Evolutionary conservation across 164 flowering plant species (phyloP).

Genomic region (Tetrastigma voinierianum): DNA sequence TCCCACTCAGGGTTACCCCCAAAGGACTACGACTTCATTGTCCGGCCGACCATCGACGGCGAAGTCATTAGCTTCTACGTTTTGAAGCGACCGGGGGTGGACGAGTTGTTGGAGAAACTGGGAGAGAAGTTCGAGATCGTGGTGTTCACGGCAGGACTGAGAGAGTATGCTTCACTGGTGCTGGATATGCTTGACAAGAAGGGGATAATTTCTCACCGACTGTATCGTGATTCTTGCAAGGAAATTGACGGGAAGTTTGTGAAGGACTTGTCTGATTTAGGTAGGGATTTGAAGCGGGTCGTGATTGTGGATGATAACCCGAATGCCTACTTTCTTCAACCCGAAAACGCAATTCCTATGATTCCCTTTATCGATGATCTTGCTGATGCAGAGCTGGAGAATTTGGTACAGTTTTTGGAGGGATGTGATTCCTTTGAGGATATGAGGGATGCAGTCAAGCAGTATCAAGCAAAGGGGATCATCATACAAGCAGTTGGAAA

Average conservation of each 20-base stretch:
- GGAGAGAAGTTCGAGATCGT: constrained; percentile 59
- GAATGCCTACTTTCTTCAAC: constrained; percentile 54
- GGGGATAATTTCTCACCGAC: constrained; percentile 53
- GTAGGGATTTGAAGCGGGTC: constrained; percentile 66
- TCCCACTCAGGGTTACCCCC: constrained; percentile 60
- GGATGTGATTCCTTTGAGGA: constrained; percentile 47
- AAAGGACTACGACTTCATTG: constrained; percentile 63
- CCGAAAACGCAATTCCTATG: constrained; percentile 70
- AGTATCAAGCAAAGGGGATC: constrained; percentile 16
- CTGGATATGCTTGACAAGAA: constrained; percentile 56
- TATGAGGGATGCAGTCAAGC: constrained; percentile 64
- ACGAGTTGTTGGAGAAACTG: constrained; percentile 48
- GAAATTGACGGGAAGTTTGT: constrained; percentile 60
- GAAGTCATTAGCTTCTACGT: constrained; percentile 58
- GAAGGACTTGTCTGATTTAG: constrained; percentile 71
- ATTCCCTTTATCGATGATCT: constrained; percentile 59
- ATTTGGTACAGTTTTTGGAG: constrained; percentile 46
- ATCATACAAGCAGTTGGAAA: background rate
- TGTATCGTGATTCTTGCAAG: constrained; percentile 78
- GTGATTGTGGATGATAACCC: constrained; percentile 88
- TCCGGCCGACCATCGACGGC: constrained; percentile 63
- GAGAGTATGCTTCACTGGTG: constrained; percentile 76
- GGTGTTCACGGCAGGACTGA: constrained; percentile 80
- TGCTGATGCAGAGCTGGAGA: constrained; percentile 54
- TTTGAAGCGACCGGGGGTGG: constrained; percentile 75